Evolutionary conservation across 2,329 filamentous ascomycete genomes (phyloP).

Genomic region (Microcyclospora tardicrescens): DNA sequence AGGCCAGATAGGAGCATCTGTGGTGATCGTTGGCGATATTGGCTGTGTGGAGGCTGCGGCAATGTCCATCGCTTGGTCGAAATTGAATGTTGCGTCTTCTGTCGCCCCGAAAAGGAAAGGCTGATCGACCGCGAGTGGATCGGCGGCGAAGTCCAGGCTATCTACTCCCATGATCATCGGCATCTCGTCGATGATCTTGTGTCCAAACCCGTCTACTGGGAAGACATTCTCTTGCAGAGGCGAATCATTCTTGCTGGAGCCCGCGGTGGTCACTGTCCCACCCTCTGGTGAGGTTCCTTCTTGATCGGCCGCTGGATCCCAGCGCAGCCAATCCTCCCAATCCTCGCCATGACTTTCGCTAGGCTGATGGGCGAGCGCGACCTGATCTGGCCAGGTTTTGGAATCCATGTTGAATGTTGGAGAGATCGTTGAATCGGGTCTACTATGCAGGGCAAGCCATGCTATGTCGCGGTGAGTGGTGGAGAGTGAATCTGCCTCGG

Average conservation of each 20-base stretch:
- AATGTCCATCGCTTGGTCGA: constrained; percentile 11
- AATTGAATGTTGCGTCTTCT: constrained; percentile 17
- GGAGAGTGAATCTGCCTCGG: too few relatives aligned
- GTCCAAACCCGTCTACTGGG: constrained; percentile 12
- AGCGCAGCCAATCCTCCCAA: constrained; percentile 38
- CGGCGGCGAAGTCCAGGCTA: constrained; percentile 13
- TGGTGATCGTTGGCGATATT: constrained; percentile 13
- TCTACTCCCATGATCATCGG: constrained; percentile 24
- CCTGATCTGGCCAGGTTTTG: constrained; percentile 2
- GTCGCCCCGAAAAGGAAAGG: constrained; percentile 16
- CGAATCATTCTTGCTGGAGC: constrained; percentile 23
- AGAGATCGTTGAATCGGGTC: too few relatives aligned
- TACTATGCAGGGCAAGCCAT: too few relatives aligned
- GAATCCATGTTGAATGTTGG: not conserved
- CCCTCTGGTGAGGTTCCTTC: constrained; percentile 21
- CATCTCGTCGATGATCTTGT: constrained; percentile 12
- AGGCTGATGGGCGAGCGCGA: constrained; percentile 3
- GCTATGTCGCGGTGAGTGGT: too few relatives aligned
- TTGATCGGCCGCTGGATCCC: constrained; percentile 28
- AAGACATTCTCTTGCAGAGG: constrained; percentile 21
- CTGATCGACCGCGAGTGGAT: constrained; percentile 9
- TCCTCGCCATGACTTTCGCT: constrained; percentile 13
- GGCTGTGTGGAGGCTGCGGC: constrained; percentile 5
- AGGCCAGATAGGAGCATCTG: constrained; percentile 14
- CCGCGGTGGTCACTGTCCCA: constrained; percentile 18